Evolutionary conservation across 768 basidiomycete genomes (phyloP).

Genomic region (Boletales sp.): DNA sequence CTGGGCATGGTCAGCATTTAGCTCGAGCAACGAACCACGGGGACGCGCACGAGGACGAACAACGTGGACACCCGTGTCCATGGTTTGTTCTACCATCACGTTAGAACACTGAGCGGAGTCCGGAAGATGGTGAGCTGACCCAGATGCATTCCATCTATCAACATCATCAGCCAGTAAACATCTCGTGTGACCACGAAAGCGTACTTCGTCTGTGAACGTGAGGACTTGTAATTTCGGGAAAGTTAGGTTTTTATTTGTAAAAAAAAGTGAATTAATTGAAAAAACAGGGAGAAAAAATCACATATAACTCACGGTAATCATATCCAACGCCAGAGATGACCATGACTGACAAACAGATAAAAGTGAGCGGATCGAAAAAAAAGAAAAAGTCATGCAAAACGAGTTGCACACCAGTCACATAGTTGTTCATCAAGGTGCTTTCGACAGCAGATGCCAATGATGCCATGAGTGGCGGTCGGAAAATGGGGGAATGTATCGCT

Average conservation of each 20-base stretch:
- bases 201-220: constrained; percentile 9
- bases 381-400: no score
- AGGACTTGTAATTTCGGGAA: constrained; percentile 1
- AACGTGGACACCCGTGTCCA: constrained; percentile 1
- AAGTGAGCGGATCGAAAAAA: no score
- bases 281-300: background rate
- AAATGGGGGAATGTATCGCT: no score
- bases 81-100: background rate
- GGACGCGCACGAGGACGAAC: constrained; percentile 5
- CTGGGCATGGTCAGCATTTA: background rate
- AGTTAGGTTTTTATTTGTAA: no score
- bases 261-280: no score
- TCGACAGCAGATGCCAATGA: no score
- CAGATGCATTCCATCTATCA: constrained; percentile 8
- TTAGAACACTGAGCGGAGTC: background rate
- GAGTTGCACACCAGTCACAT: no score
- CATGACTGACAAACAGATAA: background rate
- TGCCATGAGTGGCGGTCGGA: no score
- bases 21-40: background rate
- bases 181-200: background rate
- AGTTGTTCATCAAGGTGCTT: no score
- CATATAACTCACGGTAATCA: constrained; percentile 6
- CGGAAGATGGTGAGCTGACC: background rate
- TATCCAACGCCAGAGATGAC: constrained; percentile 3
- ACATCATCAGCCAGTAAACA: background rate